Evolutionary conservation across 2,329 filamentous ascomycete species (phyloP), one percentile per base, ranked within the genome.

Genomic region (Colletotrichum godetiae): DNA sequence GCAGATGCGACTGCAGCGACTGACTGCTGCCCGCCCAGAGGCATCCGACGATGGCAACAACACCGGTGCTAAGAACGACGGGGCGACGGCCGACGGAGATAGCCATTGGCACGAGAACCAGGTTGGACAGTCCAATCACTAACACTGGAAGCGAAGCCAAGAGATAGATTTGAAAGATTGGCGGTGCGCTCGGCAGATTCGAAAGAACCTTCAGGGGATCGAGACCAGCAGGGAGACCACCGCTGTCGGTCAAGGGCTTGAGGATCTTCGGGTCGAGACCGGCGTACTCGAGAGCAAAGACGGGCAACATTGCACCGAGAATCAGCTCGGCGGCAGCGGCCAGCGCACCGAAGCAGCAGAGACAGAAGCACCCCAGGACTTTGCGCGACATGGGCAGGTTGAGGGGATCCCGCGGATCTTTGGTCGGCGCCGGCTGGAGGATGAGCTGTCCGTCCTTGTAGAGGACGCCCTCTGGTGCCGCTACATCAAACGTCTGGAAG

Each of bases 71-170:
- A 2, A 84, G 76, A 3, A 84, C 73, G 2, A 83, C 79, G 0
- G 81, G 81, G 2, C 82, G 78, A 8, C 82, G 79, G 3, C 82
- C 82, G 19, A 82, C 75, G 37, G 80, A 81, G 6, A 80, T 80
- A 0, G 81, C 81, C 35, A 84, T 75, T 1, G 82, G 82, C 1
- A 83, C 78, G 24, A 82, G 77, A 24, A 82, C 59, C 62, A 81
- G 80, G 58, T 78, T 79, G 2, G 81, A 78, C 5, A 79, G 73
- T 12, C 82, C 81, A 42, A 82, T 82, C 29, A 79, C 77, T 22
- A 84, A 61, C 3, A 83, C 75, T 11, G 82, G 82, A 5, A 82
- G 75, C 1, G 81, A 81, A 1, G 80, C 78, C 4, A 84, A 74
- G 64, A 81, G 76, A n/a, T 78, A 74, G 13, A 82, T 75, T 33